phyloP scores from a whole-genome alignment of 2,329 filamentous ascomycete genomes.

The Alternaria solani region DNA sequence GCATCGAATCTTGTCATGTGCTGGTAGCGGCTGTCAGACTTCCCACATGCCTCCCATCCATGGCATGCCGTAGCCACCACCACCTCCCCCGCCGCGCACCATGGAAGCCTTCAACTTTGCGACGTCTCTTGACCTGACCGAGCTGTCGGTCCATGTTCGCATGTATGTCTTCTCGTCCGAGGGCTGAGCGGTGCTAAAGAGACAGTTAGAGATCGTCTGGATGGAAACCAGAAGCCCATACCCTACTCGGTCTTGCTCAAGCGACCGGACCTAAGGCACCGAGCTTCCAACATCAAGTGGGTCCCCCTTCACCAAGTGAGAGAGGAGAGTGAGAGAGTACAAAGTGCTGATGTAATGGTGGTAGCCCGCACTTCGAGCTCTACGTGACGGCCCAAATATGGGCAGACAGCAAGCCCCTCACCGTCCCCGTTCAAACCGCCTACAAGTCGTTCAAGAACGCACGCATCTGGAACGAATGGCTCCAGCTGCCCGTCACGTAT shows the following conservation, averaged over 20 bases:
- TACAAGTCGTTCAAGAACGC: slow-evolving; percentile 87
- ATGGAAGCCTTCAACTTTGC: slow-evolving; percentile 99
- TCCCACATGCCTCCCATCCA: slow-evolving; percentile 19
- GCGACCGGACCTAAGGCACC: slow-evolving; percentile 80
- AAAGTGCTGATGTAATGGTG: slow-evolving; percentile 9
- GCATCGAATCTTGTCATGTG: slow-evolving; percentile 6
- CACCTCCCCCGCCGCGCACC: slow-evolving; percentile 30
- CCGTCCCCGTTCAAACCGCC: slow-evolving; percentile 88
- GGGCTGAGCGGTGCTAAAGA: slow-evolving; percentile 27
- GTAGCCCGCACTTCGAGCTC: slow-evolving; percentile 81
- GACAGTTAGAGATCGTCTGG: slow-evolving; percentile 71
- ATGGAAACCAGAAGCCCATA: slow-evolving; percentile 78
- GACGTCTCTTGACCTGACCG: slow-evolving; percentile 80
- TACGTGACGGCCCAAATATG: slow-evolving; percentile 94
- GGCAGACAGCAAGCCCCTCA: slow-evolving; percentile 93
- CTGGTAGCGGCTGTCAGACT: background rate
- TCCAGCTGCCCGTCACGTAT: slow-evolving; percentile 85
- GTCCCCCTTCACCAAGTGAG: slow-evolving; percentile 9
- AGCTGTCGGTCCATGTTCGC: slow-evolving; percentile 70
- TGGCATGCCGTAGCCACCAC: slow-evolving; percentile 34
- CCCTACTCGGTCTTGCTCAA: slow-evolving; percentile 80
- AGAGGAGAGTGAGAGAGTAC: background rate
- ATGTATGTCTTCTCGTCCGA: slow-evolving; percentile 58
- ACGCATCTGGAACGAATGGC: slow-evolving; percentile 92
- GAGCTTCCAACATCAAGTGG: slow-evolving; percentile 83